phyloP scores from a whole-genome alignment of 768 basidiomycete genomes.

The Panaeolus papilionaceus region DNA sequence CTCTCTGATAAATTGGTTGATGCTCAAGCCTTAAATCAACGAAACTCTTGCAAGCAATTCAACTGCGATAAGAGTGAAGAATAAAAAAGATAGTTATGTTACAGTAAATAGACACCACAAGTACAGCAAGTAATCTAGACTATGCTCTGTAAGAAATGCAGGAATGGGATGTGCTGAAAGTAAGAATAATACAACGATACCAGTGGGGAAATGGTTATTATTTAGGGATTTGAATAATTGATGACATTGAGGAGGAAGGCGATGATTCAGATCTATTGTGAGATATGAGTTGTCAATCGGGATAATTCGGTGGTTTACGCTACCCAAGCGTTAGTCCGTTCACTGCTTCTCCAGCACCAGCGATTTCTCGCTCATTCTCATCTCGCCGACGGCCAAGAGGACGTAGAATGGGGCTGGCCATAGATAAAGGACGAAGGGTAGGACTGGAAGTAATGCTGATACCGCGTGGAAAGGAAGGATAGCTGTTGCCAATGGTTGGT shows the following conservation, averaged over 20 bases:
- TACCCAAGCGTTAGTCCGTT: constrained; percentile 61
- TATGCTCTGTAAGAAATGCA: neutral
- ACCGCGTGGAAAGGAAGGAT: constrained; percentile 54
- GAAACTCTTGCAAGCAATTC: neutral
- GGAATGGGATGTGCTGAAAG: neutral
- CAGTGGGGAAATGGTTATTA: neutral
- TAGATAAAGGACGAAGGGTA: constrained; percentile 66
- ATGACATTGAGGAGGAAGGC: neutral
- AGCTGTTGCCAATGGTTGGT: constrained; percentile 64
- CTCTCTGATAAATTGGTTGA: neutral
- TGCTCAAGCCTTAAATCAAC: neutral
- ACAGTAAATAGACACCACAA: neutral
- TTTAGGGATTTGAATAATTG: neutral
- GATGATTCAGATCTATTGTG: neutral
- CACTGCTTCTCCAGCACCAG: constrained; percentile 82
- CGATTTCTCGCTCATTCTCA: constrained; percentile 73
- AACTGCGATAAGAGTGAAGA: neutral
- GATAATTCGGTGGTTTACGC: neutral
- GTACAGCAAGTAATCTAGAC: constrained; percentile 2
- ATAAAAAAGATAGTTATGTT: constrained; percentile 2
- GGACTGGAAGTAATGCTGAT: constrained; percentile 74
- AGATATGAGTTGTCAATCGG: constrained; percentile 2
- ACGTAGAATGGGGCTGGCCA: constrained; percentile 78
- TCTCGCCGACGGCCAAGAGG: constrained; percentile 68
- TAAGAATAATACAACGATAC: neutral